phyloP scores from a whole-genome alignment of 2,329 filamentous ascomycete species.

The Capronia americana region DNA sequence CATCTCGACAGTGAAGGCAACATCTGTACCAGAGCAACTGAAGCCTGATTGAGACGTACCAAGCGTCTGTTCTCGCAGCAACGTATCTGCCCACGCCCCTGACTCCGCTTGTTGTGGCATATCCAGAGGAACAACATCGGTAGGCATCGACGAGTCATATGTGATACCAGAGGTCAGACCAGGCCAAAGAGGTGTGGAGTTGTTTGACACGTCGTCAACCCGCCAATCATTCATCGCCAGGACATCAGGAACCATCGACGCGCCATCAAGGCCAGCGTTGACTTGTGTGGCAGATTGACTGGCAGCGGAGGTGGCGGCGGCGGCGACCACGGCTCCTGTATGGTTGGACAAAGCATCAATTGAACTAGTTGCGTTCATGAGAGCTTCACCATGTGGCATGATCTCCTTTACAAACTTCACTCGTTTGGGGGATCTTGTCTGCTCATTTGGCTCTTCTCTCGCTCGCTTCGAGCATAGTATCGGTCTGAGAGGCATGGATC shows the following conservation, averaged over 20 bases:
- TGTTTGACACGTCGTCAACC: no score
- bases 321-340: neutral
- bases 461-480: neutral
- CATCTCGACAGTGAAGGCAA: neutral
- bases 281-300: neutral
- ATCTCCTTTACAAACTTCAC: neutral
- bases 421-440: conserved; percentile 1
- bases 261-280: neutral
- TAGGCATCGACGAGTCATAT: neutral
- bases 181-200: neutral
- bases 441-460: neutral
- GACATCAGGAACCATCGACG: neutral
- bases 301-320: neutral
- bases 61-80: neutral
- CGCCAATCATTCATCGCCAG: neutral
- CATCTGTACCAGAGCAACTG: neutral
- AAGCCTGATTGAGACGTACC: neutral
- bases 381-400: neutral
- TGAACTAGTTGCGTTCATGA: neutral
- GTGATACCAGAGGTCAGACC: no score
- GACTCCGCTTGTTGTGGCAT: neutral
- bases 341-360: neutral
- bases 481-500: neutral
- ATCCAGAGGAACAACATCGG: neutral
- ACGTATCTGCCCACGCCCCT: neutral